These are phyloP conservation scores for Nakazawaea pomicola DNA, from an alignment of 805 yeast species.

Conservation along the genomic window DNA sequence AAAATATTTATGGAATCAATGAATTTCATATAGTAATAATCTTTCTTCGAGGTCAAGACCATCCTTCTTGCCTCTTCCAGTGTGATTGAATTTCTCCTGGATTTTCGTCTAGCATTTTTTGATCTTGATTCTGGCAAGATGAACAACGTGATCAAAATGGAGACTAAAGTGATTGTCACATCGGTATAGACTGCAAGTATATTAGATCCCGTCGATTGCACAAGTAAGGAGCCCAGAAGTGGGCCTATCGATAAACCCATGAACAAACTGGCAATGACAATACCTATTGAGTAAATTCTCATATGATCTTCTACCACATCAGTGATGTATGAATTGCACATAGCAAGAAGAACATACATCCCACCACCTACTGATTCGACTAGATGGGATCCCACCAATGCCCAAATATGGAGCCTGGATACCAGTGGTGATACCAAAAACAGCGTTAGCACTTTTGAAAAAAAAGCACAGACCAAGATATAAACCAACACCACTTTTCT, in stretches of 20 bases:
- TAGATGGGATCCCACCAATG: slow-evolving; percentile 38
- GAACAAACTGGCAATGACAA: slow-evolving; percentile 53
- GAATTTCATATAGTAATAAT: slow-evolving; percentile 3
- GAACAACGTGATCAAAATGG: slow-evolving; percentile 29
- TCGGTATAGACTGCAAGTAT: slow-evolving; percentile 27
- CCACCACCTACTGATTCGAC: slow-evolving; percentile 62
- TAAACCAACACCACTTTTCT: slow-evolving; percentile 44
- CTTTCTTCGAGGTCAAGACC: not conserved
- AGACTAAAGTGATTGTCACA: slow-evolving; percentile 23
- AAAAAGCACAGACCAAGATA: slow-evolving; percentile 14
- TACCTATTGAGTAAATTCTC: slow-evolving; percentile 55
- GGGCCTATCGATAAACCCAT: slow-evolving; percentile 67
- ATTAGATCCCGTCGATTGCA: slow-evolving; percentile 23
- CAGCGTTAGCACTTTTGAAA: slow-evolving; percentile 15
- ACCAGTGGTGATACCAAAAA: slow-evolving; percentile 20
- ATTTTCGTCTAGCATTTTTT: slow-evolving; percentile 42
- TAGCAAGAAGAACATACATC: slow-evolving; percentile 44
- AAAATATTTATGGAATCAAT: slow-evolving; percentile 22
- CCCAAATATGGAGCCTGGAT: slow-evolving; percentile 24
- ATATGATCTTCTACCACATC: slow-evolving; percentile 65
- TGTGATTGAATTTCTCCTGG: slow-evolving; percentile 31
- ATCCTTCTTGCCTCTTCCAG: slow-evolving; percentile 9
- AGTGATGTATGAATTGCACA: slow-evolving; percentile 64
- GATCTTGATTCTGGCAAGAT: slow-evolving; percentile 65
- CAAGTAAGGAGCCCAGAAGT: slow-evolving; percentile 40